Percentiles rank a stretch among this genome's conserved stretches.
Evolutionary conservation across 768 basidiomycete genomes (phyloP).

Genomic region (Boletus rubropictus): DNA sequence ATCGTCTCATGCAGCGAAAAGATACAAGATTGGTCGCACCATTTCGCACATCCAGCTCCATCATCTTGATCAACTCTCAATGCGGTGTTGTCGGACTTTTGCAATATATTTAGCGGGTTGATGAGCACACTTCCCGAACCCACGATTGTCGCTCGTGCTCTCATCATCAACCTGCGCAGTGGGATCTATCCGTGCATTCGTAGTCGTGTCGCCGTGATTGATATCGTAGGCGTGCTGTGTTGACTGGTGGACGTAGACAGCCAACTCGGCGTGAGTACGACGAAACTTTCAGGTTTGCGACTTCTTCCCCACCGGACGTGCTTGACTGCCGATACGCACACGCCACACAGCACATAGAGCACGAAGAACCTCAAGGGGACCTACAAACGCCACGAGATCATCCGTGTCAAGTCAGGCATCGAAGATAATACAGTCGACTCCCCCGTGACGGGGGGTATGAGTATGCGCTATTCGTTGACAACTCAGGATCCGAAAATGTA

Average conservation of each 20-base stretch:
- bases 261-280: conserved; percentile 41
- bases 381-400: conserved; percentile 58
- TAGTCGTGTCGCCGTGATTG: too few species aligned
- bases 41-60: too few species aligned
- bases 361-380: conserved; percentile 71
- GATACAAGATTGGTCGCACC: too few species aligned
- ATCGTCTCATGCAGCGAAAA: too few species aligned
- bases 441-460: too few species aligned
- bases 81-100: conserved; percentile 63
- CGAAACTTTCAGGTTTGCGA: background rate
- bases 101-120: too few species aligned
- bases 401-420: too few species aligned
- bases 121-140: conserved; percentile 15
- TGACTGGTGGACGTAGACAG: background rate
- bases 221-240: background rate
- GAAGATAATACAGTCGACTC: too few species aligned
- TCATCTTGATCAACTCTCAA: conserved; percentile 62
- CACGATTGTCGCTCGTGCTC: background rate
- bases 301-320: background rate
- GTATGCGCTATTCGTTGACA: too few species aligned
- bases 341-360: conserved; percentile 40
- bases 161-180: conserved; percentile 26
- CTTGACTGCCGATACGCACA: background rate
- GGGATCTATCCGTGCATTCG: conserved; percentile 76
- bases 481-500: too few species aligned